phyloP scores from a whole-genome alignment of 73 alveolate species.

The Symbiodinium natans region DNA sequence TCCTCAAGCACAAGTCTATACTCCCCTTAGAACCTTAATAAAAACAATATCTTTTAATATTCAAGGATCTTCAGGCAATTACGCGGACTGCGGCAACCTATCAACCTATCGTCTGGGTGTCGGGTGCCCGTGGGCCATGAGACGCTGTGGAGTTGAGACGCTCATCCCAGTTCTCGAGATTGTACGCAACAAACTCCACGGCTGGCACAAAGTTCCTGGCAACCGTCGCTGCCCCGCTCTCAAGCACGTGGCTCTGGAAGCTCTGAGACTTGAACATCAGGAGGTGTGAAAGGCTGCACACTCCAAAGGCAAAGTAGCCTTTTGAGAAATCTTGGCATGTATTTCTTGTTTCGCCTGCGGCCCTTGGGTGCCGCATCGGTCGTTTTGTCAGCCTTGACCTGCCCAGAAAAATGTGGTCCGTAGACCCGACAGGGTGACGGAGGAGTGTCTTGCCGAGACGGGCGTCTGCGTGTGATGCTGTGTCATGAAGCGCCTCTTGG shows the following conservation, averaged over 20 bases:
- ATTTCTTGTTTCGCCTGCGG: background rate
- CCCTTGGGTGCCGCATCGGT: background rate
- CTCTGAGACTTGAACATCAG: too few relatives aligned
- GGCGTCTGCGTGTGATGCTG: background rate
- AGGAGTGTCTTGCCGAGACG: background rate
- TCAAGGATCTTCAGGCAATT: too few relatives aligned
- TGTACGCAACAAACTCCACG: slow-evolving; percentile 73
- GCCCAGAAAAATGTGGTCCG: too few relatives aligned
- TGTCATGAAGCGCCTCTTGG: slow-evolving; percentile 36
- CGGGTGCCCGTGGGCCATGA: too few relatives aligned
- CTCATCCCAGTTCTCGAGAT: slow-evolving; percentile 92
- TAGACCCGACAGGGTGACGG: background rate
- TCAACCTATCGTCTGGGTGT: too few relatives aligned
- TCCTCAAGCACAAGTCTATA: too few relatives aligned
- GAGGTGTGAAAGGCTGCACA: background rate
- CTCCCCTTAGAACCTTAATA: too few relatives aligned
- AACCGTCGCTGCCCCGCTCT: background rate
- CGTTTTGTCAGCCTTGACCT: background rate
- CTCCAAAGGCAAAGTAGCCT: too few relatives aligned
- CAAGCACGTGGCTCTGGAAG: too few relatives aligned
- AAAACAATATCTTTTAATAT: too few relatives aligned
- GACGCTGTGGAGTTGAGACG: background rate
- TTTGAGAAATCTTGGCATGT: too few relatives aligned
- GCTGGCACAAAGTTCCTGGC: slow-evolving; percentile 68
- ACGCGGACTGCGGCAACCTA: too few relatives aligned